Conservation (phyloP, 176 grass and related monocot species). For the Juncus inflexus region DNA sequence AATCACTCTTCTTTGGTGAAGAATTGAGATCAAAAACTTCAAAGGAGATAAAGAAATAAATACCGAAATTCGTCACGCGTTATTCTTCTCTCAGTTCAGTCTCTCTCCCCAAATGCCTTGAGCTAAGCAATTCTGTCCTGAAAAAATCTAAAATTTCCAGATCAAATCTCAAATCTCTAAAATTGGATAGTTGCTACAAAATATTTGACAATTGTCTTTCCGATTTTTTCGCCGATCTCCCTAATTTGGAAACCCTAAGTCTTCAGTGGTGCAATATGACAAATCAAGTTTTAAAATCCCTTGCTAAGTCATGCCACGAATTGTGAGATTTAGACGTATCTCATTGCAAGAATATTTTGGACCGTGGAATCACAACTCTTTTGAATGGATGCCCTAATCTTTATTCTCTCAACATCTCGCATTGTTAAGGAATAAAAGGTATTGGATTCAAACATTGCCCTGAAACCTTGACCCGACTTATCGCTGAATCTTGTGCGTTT, state of each 20-base stretch:
- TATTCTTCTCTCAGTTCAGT: conserved; percentile 50
- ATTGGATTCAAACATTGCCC: no score
- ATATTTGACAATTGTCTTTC: conserved; percentile 58
- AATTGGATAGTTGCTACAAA: conserved; percentile 65
- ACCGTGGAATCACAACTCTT: no score
- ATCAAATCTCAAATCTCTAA: conserved; percentile 53
- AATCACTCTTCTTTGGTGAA: conserved; percentile 50
- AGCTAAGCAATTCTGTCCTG: conserved; percentile 56
- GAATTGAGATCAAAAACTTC: conserved; percentile 56
- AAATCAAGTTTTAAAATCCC: conserved; percentile 24
- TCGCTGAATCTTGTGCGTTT: no score
- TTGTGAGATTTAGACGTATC: no score
- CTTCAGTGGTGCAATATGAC: conserved; percentile 76
- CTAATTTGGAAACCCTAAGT: conserved; percentile 70
- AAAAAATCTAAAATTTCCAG: conserved; percentile 32
- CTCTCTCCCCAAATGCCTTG: conserved; percentile 48
- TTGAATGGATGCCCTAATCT: no score
- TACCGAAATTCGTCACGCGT: conserved; percentile 52
- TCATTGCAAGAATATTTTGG: no score
- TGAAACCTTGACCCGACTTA: no score
- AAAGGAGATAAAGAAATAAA: conserved; percentile 41
- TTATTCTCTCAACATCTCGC: no score
- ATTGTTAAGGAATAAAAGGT: no score
- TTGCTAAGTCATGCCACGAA: no score
- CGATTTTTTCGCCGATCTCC: conserved; percentile 39